Conservation (phyloP, 768 basidiomycete genomes). For the Butyriboletus loyo region DNA sequence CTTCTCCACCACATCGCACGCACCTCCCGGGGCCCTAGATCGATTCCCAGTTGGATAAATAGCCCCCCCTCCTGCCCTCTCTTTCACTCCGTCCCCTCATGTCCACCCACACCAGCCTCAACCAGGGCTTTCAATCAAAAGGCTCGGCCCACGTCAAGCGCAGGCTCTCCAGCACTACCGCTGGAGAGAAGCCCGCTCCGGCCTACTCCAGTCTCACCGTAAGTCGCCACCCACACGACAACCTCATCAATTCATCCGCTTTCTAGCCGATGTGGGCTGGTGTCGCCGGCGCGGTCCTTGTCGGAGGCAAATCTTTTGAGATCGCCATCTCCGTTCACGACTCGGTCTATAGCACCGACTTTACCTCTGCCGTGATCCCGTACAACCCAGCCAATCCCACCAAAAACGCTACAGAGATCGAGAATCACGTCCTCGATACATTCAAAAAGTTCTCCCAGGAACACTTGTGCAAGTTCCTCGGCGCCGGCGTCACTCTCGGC, state of each 20-base stretch:
- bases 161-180: slow-evolving; percentile 60
- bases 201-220: slow-evolving; percentile 67
- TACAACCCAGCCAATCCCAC: slow-evolving; percentile 50
- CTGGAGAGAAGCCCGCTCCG: slow-evolving; percentile 49
- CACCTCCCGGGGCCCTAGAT: slow-evolving; percentile 1
- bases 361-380: slow-evolving; percentile 53
- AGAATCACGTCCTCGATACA: slow-evolving; percentile 58
- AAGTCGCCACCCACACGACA: slow-evolving; percentile 24
- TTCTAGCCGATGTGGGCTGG: slow-evolving; percentile 86
- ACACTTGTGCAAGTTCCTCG: slow-evolving; percentile 84
- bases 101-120: slow-evolving; percentile 40
- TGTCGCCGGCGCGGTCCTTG: slow-evolving; percentile 59
- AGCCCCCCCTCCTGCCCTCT: slow-evolving; percentile 15
- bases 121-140: slow-evolving; percentile 58
- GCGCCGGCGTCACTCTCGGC: slow-evolving; percentile 70
- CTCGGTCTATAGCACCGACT: slow-evolving; percentile 83
- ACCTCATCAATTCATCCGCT: slow-evolving; percentile 14
- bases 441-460: slow-evolving; percentile 70
- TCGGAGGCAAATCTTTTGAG: slow-evolving; percentile 61
- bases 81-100: slow-evolving; percentile 36
- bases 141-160: slow-evolving; percentile 61
- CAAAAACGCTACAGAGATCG: slow-evolving; percentile 59
- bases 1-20: slow-evolving; percentile 1
- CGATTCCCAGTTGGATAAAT: slow-evolving; percentile 32
- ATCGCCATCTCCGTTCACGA: slow-evolving; percentile 80